Percentiles rank a stretch among this genome's conserved stretches.
These are phyloP conservation scores for Alternaria conjuncta DNA, from an alignment of 2,329 filamentous ascomycete genomes.

Conservation along the genomic window DNA sequence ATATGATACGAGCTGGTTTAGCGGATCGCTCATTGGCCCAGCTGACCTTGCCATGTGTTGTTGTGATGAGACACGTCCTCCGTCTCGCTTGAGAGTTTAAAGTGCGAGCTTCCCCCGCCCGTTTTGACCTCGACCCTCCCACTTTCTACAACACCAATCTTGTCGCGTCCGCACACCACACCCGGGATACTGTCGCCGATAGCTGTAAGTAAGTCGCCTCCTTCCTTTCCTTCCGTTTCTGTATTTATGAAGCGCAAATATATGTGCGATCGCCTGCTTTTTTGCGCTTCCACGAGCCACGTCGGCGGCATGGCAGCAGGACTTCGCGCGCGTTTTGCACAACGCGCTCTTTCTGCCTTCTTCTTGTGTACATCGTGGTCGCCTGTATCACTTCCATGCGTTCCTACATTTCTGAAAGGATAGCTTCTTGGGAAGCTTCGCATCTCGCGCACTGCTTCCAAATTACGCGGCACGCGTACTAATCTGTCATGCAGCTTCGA, in stretches of 20 bases:
- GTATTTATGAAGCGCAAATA: not conserved
- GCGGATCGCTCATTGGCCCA: constrained; percentile 13
- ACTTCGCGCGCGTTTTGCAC: not conserved
- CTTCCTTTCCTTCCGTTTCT: not conserved
- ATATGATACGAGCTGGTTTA: not conserved
- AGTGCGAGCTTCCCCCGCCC: constrained; percentile 10
- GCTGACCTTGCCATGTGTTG: constrained; percentile 19
- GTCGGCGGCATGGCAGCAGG: not conserved
- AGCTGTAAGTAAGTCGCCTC: constrained; percentile 20
- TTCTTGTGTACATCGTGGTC: not conserved
- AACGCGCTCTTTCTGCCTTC: not conserved
- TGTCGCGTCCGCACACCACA: constrained; percentile 15
- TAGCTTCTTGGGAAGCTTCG: not conserved
- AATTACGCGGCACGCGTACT: constrained; percentile 1
- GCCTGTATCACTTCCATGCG: not conserved
- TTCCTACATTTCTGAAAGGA: not conserved
- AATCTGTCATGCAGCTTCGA: not conserved
- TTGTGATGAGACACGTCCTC: constrained; percentile 22
- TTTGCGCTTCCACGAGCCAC: constrained; percentile 1
- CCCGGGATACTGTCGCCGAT: not conserved
- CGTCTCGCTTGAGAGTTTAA: constrained; percentile 8
- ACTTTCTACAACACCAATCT: constrained; percentile 16
- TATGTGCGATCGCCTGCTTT: not conserved
- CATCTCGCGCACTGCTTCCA: constrained; percentile 1
- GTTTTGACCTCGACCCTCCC: constrained; percentile 11